phyloP scores from a whole-genome alignment of 2,329 filamentous ascomycete genomes.

The Venturia pyrina region DNA sequence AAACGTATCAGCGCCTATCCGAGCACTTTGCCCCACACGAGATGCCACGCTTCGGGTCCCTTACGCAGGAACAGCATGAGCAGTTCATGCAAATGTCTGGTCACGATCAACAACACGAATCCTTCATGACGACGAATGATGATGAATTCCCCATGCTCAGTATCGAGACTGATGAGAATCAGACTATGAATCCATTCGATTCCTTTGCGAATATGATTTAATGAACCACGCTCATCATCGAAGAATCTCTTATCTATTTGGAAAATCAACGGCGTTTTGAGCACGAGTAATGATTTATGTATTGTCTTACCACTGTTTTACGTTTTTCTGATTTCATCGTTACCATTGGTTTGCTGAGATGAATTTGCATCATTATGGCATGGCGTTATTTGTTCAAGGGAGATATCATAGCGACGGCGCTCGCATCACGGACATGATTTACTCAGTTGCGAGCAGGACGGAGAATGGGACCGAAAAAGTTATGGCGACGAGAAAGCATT shows the following conservation, averaged over 20 bases:
- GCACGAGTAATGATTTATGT: not conserved
- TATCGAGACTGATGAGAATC: not conserved
- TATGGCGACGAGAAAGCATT: no score
- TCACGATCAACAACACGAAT: not conserved
- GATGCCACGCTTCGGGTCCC: not conserved
- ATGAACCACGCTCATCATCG: not conserved
- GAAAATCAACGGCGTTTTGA: not conserved
- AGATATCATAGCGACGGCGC: not conserved
- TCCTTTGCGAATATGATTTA: not conserved
- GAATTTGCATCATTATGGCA: not conserved
- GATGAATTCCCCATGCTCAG: not conserved
- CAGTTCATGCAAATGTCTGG: not conserved
- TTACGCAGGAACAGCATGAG: not conserved
- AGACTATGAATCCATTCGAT: conserved; percentile 3
- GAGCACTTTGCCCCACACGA: not conserved
- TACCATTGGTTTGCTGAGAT: not conserved
- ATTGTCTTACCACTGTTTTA: not conserved
- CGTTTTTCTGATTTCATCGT: not conserved
- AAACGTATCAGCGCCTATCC: not conserved
- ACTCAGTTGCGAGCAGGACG: not conserved
- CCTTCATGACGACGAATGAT: not conserved
- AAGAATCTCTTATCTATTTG: not conserved
- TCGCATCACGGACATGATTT: not conserved
- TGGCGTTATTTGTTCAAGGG: not conserved
- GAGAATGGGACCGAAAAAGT: no score